Evolutionary conservation across 2,329 filamentous ascomycete genomes (phyloP).

Genomic region (Diaporthe sp.): DNA sequence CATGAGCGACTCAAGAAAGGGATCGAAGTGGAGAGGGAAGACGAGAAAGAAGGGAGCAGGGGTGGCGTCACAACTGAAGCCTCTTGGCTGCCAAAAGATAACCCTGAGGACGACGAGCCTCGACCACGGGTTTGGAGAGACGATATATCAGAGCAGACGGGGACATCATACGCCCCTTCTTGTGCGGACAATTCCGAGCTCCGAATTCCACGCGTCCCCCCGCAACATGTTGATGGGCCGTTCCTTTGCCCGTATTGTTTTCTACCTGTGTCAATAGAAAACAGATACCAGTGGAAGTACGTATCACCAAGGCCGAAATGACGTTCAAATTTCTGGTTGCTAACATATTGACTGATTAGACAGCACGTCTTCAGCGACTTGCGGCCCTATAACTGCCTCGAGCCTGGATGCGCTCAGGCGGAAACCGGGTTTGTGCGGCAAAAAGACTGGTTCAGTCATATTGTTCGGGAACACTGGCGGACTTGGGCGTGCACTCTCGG

Average conservation of each 20-base stretch:
- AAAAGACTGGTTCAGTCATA: neutral
- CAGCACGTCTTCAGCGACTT: neutral
- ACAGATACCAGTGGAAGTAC: neutral
- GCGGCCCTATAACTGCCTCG: neutral
- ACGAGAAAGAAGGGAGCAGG: neutral
- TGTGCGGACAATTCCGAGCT: neutral
- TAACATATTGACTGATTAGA: neutral
- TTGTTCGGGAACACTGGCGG: neutral
- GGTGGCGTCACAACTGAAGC: neutral
- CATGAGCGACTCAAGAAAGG: neutral
- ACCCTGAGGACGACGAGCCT: neutral
- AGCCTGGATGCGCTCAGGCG: neutral
- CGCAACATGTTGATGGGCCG: neutral
- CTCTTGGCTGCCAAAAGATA: neutral
- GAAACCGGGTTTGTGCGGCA: neutral
- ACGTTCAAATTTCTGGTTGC: neutral
- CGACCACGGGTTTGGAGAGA: neutral
- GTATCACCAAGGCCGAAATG: neutral
- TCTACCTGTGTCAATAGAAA: neutral
- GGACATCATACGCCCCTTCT: neutral
- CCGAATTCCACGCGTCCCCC: neutral
- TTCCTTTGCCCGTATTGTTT: neutral
- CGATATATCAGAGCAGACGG: neutral
- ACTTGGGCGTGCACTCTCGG: neutral
- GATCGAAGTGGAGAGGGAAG: neutral